These are phyloP conservation scores for Penicillium bialowiezense DNA, from an alignment of 495 filamentous ascomycete species.

Conservation along the genomic window DNA sequence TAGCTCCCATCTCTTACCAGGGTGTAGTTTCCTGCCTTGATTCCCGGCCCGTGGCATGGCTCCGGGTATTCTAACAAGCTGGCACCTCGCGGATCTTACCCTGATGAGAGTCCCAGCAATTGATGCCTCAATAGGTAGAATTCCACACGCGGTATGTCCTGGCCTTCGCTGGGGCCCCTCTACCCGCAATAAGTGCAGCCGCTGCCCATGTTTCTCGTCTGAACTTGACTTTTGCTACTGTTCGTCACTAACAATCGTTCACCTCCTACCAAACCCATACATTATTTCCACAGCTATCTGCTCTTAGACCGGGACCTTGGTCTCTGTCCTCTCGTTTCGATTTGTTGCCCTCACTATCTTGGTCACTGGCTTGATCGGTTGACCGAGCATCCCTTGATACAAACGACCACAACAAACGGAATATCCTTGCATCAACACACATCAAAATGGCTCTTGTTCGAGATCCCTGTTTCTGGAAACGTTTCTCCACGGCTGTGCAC, in stretches of 20 bases:
- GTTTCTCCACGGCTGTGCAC: slow-evolving; percentile 60
- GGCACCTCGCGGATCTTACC: slow-evolving; percentile 2
- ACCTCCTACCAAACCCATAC: not conserved
- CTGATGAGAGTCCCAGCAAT: slow-evolving; percentile 7
- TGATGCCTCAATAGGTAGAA: not conserved
- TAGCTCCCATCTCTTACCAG: not conserved
- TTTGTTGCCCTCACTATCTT: not conserved
- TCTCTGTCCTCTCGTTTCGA: not conserved
- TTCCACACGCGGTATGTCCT: slow-evolving; percentile 14
- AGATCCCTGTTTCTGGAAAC: slow-evolving; percentile 62
- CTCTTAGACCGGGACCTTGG: no score
- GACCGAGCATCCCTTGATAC: not conserved
- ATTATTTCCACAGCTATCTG: not conserved
- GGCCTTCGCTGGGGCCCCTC: slow-evolving; percentile 1
- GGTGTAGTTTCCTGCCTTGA: not conserved
- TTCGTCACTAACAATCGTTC: not conserved
- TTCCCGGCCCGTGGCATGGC: not conserved
- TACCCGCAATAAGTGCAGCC: slow-evolving; percentile 16
- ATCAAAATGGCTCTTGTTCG: slow-evolving; percentile 44
- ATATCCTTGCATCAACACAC: not conserved
- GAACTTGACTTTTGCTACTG: not conserved
- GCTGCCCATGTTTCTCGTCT: not conserved
- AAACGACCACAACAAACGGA: not conserved
- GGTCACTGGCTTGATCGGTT: not conserved
- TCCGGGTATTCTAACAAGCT: not conserved